Percentiles rank a stretch among this genome's conserved stretches.
phyloP scores from a whole-genome alignment of 495 filamentous ascomycete genomes.

The Tuber magnatum region DNA sequence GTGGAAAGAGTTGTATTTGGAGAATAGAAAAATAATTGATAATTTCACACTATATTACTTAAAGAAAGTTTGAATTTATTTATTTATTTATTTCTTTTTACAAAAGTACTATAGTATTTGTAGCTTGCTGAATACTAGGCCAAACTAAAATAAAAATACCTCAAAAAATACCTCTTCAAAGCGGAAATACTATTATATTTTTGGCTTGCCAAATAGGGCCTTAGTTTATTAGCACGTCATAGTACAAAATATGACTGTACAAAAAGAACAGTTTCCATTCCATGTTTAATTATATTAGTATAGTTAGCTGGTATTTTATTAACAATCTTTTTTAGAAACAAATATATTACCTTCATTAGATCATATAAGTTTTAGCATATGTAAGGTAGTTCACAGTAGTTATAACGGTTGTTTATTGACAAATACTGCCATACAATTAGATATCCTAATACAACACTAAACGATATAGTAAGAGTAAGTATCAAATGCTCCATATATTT shows the following conservation, averaged over 20 bases:
- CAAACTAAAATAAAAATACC: too few species aligned
- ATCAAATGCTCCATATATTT: conserved; percentile 25
- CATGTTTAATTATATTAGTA: not conserved
- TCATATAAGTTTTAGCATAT: not conserved
- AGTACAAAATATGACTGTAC: not conserved
- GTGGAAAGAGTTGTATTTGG: too few species aligned
- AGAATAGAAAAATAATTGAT: too few species aligned
- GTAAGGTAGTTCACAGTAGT: not conserved
- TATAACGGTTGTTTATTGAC: not conserved
- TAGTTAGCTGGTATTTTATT: too few species aligned
- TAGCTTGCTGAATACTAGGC: too few species aligned
- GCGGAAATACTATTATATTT: too few species aligned
- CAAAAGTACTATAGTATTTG: too few species aligned
- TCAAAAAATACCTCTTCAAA: too few species aligned
- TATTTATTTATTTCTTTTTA: too few species aligned
- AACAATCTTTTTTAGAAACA: not conserved
- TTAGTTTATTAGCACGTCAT: not conserved
- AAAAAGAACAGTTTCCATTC: not conserved
- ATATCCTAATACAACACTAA: conserved; percentile 4
- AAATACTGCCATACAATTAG: not conserved
- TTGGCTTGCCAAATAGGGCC: too few species aligned
- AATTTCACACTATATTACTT: too few species aligned
- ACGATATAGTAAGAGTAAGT: conserved; percentile 16
- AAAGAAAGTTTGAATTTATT: too few species aligned
- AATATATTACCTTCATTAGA: not conserved